Evolutionary conservation across 257 asterid genomes (phyloP), one percentile per base, ranked within the genome.

Genomic region (Apocynum venetum): DNA sequence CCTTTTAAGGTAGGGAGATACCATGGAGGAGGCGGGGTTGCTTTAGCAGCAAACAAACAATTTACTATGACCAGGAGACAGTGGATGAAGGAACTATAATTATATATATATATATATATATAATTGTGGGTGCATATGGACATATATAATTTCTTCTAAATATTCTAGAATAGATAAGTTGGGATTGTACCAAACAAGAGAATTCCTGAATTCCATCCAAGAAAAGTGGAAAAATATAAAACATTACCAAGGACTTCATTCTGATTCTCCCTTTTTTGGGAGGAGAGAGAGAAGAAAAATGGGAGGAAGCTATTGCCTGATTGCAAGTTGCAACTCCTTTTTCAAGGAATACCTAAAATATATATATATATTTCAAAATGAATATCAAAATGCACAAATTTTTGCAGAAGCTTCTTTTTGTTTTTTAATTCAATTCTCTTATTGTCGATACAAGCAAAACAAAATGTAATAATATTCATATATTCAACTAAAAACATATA

Each of bases 401-500:
- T 44, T 43, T 47, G 78, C 78, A 75, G 36, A 57, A 49, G 31
- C 48, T 51, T 41, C 31, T 52, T 41, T 46, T 52, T 43, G 31
- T 60, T 60, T 48, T 35, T 78, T 15, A 25, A 25, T 25, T 71
- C 36, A 57, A 57, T 53, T 17, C 1, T 12, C 2, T 55, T 57
- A 56, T 56, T 46, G 4, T 49, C 47, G n/a, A 59, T 71, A 71
- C 81, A 76, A 47, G 17, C 73, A 67, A 69, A 76, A 57, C 63
- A 74, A 73, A 41, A 31, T 52, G 76, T 12, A 20, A 48, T 76
- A 71, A 60, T 59, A 80, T 70, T 80, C 15, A 48, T n/a, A 80
- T 70, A 80, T 70, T 80, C 9, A 48, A 70, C 60, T 47, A 43
- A 73, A 61, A 69, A 49, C 55, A 67, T 55, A 79, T 38, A 57